These are phyloP conservation scores for Fagopyrum homotropicum DNA, from an alignment of 148 eudicot genomes.

Conservation along the genomic window DNA sequence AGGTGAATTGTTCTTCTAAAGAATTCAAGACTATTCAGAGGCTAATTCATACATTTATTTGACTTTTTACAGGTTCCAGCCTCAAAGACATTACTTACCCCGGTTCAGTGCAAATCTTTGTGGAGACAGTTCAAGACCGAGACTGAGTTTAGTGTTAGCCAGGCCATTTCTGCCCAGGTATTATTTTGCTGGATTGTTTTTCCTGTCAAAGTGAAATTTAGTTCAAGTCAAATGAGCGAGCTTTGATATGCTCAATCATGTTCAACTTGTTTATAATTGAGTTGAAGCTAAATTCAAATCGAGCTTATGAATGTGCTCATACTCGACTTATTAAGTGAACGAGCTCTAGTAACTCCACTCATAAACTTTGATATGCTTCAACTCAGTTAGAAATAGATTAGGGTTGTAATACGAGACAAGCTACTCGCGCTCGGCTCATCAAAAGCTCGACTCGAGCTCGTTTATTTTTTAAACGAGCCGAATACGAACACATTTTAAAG, in stretches of 20 bases:
- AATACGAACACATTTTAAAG: no score
- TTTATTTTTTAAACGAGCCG: no score
- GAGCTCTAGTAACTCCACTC: no score
- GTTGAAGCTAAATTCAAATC: not conserved
- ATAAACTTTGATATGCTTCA: no score
- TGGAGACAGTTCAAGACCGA: slow-evolving; percentile 95
- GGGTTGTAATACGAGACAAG: no score
- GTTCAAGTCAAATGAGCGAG: no score
- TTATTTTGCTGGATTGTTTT: slow-evolving; percentile 8
- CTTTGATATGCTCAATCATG: no score
- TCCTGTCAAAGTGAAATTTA: not conserved
- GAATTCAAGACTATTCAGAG: not conserved
- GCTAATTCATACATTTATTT: not conserved
- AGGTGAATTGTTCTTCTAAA: slow-evolving; percentile 31
- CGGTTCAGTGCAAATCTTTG: slow-evolving; percentile 91
- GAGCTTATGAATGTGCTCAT: no score
- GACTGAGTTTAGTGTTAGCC: slow-evolving; percentile 91
- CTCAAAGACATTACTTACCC: slow-evolving; percentile 77
- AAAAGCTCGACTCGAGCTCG: no score
- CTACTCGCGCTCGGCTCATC: no score
- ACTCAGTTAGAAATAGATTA: no score
- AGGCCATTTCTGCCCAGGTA: slow-evolving; percentile 99
- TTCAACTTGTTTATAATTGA: not conserved
- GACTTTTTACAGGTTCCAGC: slow-evolving; percentile 56
- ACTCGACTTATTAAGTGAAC: no score